Evolutionary conservation across 2,329 filamentous ascomycete genomes (phyloP).

Genomic region (Trichoderma cornu-damae): DNA sequence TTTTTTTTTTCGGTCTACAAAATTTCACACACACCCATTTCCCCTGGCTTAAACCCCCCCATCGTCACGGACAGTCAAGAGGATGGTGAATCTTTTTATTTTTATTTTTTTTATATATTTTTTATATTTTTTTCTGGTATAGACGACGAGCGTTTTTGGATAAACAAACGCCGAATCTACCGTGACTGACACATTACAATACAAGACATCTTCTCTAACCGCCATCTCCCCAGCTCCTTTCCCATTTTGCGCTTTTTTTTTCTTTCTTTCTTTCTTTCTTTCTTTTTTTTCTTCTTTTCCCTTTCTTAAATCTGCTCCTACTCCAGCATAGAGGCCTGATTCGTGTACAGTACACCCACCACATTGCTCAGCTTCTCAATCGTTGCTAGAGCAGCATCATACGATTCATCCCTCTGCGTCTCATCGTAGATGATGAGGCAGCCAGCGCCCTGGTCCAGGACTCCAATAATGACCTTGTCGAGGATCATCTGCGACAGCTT

Average conservation of each 20-base stretch:
- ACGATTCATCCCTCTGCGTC: slow-evolving; percentile 85
- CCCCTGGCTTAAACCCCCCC: background rate
- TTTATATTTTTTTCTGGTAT: too few relatives aligned
- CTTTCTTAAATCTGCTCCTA: too few relatives aligned
- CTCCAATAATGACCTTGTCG: slow-evolving; percentile 97
- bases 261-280: too few relatives aligned
- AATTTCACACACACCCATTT: background rate
- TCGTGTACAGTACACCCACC: slow-evolving; percentile 95
- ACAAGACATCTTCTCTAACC: slow-evolving; percentile 19
- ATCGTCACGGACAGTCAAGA: background rate
- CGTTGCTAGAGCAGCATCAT: slow-evolving; percentile 88
- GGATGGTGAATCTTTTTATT: background rate
- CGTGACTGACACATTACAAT: slow-evolving; percentile 29
- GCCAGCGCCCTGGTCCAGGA: slow-evolving; percentile 93
- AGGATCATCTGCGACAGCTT: slow-evolving; percentile 99
- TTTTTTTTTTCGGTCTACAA: background rate
- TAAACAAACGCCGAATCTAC: slow-evolving; percentile 29
- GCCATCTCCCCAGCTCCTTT: background rate
- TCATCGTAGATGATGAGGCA: slow-evolving; percentile 97
- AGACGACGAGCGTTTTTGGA: slow-evolving; percentile 27
- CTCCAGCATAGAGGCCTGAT: slow-evolving; percentile 93
- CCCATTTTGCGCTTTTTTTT: slow-evolving; percentile 18
- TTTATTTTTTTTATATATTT: too few relatives aligned
- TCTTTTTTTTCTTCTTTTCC: too few relatives aligned
- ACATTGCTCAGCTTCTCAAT: slow-evolving; percentile 97